Evolutionary conservation across 2,329 filamentous ascomycete genomes (phyloP).

Genomic region (Leptographium radiaticola): DNA sequence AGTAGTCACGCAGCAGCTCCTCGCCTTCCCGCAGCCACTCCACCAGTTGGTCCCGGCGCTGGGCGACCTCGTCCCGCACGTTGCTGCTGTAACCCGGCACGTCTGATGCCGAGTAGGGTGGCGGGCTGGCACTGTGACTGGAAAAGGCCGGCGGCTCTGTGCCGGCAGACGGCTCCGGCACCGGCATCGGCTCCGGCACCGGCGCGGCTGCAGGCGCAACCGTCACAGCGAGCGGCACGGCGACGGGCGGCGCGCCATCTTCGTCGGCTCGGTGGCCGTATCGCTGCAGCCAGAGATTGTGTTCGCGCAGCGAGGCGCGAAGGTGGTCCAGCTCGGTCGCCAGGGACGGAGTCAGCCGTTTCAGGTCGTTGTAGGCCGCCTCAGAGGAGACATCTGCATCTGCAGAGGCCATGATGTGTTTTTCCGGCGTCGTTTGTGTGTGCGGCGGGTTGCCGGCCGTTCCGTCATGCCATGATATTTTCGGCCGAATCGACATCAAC

Average conservation of each 20-base stretch:
- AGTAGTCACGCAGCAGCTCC: slow-evolving; percentile 19
- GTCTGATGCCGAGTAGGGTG: slow-evolving; percentile 16
- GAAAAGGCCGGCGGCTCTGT: neutral
- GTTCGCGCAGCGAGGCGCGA: slow-evolving; percentile 17
- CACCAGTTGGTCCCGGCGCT: slow-evolving; percentile 16
- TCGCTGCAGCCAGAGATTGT: slow-evolving; percentile 18
- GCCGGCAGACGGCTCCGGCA: neutral
- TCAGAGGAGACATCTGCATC: neutral
- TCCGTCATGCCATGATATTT: too few relatives aligned
- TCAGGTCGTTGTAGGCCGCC: slow-evolving; percentile 16
- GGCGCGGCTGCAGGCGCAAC: neutral
- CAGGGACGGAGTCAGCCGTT: slow-evolving; percentile 15
- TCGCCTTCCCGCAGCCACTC: slow-evolving; percentile 18
- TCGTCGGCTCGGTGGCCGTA: slow-evolving; percentile 12
- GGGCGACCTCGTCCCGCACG: slow-evolving; percentile 15
- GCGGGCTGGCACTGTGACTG: slow-evolving; percentile 2
- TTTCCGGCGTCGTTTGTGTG: too few relatives aligned
- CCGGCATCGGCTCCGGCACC: too few relatives aligned
- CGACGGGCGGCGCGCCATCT: neutral
- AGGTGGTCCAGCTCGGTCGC: slow-evolving; percentile 17
- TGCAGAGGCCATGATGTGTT: too few relatives aligned
- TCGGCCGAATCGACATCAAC: too few relatives aligned
- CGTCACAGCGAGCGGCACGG: neutral
- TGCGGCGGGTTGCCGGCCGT: too few relatives aligned
- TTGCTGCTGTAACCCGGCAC: slow-evolving; percentile 14